Conservation (phyloP, 352 stramenopile species). For the Phytopythium montanum region DNA sequence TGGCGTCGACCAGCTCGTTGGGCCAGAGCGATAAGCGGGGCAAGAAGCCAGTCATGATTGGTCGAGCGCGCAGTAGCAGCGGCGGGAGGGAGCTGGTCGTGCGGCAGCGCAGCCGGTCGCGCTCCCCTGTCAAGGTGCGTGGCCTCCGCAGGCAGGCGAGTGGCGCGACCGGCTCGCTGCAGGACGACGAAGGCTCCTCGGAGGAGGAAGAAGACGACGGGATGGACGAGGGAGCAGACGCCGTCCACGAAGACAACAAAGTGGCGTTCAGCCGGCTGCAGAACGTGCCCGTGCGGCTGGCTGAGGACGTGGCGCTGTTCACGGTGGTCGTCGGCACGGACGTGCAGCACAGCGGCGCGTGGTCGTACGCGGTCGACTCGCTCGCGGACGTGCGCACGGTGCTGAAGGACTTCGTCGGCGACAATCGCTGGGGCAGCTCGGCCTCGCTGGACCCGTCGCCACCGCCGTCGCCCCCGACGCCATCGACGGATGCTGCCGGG, state of each 20-base stretch:
- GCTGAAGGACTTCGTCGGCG: constrained; percentile 68
- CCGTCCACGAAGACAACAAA: constrained; percentile 74
- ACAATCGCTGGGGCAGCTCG: constrained; percentile 32
- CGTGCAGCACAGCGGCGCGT: constrained; percentile 57
- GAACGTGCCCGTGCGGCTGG: constrained; percentile 65
- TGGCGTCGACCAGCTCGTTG: background rate
- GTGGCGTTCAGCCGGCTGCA: constrained; percentile 73
- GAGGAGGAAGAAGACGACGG: constrained; percentile 36
- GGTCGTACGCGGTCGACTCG: constrained; percentile 63
- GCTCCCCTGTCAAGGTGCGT: constrained; percentile 6
- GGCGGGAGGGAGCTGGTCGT: constrained; percentile 2
- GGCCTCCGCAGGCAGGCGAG: background rate
- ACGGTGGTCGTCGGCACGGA: constrained; percentile 63
- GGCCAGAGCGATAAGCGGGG: background rate
- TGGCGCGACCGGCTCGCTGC: constrained; percentile 5
- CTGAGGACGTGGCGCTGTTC: constrained; percentile 65
- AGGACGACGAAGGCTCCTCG: constrained; percentile 15
- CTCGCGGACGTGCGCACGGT: constrained; percentile 66
- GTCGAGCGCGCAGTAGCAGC: constrained; percentile 1
- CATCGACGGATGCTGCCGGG: background rate
- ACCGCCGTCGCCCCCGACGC: background rate
- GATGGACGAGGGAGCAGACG: constrained; percentile 22
- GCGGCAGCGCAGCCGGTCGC: constrained; percentile 4
- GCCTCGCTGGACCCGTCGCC: background rate
- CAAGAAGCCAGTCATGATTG: constrained; percentile 6